Evolutionary conservation across 768 basidiomycete species (phyloP).

Genomic region (Strobilomyces confusus): DNA sequence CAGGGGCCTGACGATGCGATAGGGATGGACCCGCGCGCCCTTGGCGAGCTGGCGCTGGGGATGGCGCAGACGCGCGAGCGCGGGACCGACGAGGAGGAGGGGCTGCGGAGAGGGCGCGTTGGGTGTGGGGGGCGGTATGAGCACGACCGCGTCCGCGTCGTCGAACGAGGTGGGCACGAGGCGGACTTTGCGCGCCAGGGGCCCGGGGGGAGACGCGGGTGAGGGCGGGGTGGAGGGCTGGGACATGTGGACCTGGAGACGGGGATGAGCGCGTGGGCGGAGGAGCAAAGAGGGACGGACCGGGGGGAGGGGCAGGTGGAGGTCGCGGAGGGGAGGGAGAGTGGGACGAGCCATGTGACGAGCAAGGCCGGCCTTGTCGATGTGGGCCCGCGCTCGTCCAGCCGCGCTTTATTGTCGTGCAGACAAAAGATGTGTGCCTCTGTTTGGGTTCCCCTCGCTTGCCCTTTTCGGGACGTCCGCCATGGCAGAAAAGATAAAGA

Average conservation of each 20-base stretch:
- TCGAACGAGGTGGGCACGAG: slow-evolving; percentile 50
- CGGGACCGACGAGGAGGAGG: slow-evolving; percentile 48
- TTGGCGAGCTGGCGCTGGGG: slow-evolving; percentile 38
- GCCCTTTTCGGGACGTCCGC: slow-evolving; percentile 2
- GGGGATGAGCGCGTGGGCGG: neutral
- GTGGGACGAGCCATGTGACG: slow-evolving; percentile 38
- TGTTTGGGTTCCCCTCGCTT: slow-evolving; percentile 1
- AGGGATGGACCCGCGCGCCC: slow-evolving; percentile 54
- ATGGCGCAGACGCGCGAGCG: slow-evolving; percentile 44
- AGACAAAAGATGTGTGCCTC: neutral
- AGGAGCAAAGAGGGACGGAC: neutral
- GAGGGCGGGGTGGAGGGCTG: neutral
- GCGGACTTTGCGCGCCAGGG: slow-evolving; percentile 30
- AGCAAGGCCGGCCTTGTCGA: slow-evolving; percentile 21
- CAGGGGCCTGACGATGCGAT: slow-evolving; percentile 39
- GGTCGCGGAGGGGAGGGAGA: slow-evolving; percentile 50
- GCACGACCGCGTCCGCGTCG: slow-evolving; percentile 49
- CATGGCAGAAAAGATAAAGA: slow-evolving; percentile 35
- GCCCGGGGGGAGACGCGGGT: neutral
- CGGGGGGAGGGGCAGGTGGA: slow-evolving; percentile 34
- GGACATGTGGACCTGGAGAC: neutral
- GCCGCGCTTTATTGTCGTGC: no score
- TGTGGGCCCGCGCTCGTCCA: no score
- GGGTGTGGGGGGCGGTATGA: slow-evolving; percentile 35
- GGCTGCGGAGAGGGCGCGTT: slow-evolving; percentile 21